A percentile compares a stretch with the other conserved stretches of the same genome.
Evolutionary conservation across 371 early-diverging fungal genomes (phyloP).

Genomic region (Syncephalastrum contaminatum): DNA sequence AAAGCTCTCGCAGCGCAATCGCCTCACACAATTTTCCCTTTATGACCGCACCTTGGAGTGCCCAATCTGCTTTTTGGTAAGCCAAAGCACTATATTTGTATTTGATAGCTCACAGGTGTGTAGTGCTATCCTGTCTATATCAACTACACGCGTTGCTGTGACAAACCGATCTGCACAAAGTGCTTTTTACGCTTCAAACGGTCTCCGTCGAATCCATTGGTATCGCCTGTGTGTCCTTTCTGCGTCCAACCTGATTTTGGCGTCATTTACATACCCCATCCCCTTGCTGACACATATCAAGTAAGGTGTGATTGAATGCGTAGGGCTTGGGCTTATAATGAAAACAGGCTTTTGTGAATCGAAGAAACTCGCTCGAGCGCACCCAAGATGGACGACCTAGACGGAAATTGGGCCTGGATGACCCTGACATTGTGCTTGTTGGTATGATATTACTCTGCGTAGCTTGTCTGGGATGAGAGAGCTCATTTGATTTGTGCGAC

Average conservation of each 20-base stretch:
- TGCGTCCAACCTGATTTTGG: conserved; percentile 85
- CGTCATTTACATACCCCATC: conserved; percentile 62
- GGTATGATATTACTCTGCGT: conserved; percentile 13
- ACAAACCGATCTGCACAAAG: conserved; percentile 90
- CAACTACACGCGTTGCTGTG: conserved; percentile 87
- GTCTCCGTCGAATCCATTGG: conserved; percentile 39
- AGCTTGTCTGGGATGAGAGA: not conserved
- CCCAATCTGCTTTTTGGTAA: conserved; percentile 89
- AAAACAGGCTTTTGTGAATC: conserved; percentile 19
- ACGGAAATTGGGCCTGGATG: conserved; percentile 19
- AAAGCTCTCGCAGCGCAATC: conserved; percentile 1
- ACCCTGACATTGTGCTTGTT: conserved; percentile 34
- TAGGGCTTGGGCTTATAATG: not conserved
- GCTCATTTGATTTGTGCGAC: not conserved
- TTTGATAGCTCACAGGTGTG: not conserved
- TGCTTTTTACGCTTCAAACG: conserved; percentile 91
- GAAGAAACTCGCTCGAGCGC: not conserved
- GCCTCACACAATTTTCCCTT: conserved; percentile 10
- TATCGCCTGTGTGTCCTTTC: conserved; percentile 77
- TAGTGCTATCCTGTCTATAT: conserved; percentile 87
- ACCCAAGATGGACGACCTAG: conserved; percentile 1
- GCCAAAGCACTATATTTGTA: not conserved
- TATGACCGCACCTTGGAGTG: conserved; percentile 71
- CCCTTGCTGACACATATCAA: conserved; percentile 21
- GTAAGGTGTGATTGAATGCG: no score